Base-by-base conservation (phyloP, 2,329 filamentous ascomycete genomes). In the Tympanopsis confertula region DNA sequence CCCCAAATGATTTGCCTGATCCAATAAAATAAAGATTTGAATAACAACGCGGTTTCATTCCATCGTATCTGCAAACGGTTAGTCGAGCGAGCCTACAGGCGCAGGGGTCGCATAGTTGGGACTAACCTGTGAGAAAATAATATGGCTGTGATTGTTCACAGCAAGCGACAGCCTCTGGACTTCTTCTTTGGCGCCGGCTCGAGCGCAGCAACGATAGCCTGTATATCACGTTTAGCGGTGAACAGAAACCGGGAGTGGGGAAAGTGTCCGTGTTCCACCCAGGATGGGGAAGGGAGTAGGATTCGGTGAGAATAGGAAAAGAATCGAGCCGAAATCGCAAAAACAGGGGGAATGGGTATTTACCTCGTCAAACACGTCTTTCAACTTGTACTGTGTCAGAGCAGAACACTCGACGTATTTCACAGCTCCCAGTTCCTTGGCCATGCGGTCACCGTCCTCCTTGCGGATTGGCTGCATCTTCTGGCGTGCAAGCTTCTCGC, bases 321-420 rank as follows among this genome's bases (percentile, higher is more conserved):
- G 10, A 10, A 28, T 28, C 24, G 10, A 28, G 24, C n/a, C n/a
- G 24, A n/a, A 28, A 28, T 28, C 24, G 24, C 24, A 28, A 22
- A 20, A 22, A 26, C 35, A 36, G 22, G 18, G 36, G 17, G 5
- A 37, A 37, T 5, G 13, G 35, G 18, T 13, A 55, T 74, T 50
- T 73, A 94, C 88, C 83, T 96, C 91, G 54, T 98, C 91, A 63
- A 98, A 98, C 14, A 98, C 91, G 56, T 96, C 91, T 72, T 98
- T 98, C 47, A 98, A 68, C 66, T 95, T 95, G 68, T 88, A 95
- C 68, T 98, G 91, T 44, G 91, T 96, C 60, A 98, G 67, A 41
- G 91, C 91, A 57, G 88, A 95, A 69, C 91, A 98, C 67, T 98
- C 91, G 46, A 96, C 91, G 52, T 98, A 98, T 70, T 95, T 96